Evolutionary conservation across 177 flowering plant genomes (phyloP), one percentile per base, ranked within the genome.

Genomic region (Vitis hybrid): DNA sequence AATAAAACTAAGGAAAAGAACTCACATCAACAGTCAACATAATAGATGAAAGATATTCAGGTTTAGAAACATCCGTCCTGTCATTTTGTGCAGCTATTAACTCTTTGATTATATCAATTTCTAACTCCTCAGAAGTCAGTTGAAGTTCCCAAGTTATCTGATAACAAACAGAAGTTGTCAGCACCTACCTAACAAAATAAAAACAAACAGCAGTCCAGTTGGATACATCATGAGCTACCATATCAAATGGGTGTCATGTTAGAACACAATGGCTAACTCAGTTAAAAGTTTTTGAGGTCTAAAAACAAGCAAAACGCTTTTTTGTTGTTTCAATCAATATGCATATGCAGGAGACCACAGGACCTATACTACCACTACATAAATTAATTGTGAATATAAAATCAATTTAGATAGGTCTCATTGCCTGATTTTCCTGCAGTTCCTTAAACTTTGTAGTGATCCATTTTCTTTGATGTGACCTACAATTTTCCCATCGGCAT

Each of bases 121-220:
- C 50, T 12, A 64, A 70, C 76, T 81, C 84, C 16, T 59, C 69
- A 9, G 60, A 50, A 39, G 76, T 69, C 11, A 70, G 68, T 50
- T 72, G 53, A 57, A 81, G 84, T 60, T 69, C 29, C 84, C 76
- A 81, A 29, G 26, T 66, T 63, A 81, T 77, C 84, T 81, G 66
- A 67, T 10, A 60, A 31, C 10, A 51, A 72, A 2, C 7, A 60
- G 19, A 39, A 49, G 10, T 15, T 60, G 66, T 60, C 18, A 62
- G 58, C 55, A 63, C 55, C 50, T 16, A 45, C 57, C 31, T 4
- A 3, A 45, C 61, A 51, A 8, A 29, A 39, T 7, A 3, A 31
- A 11, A 63, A 53, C 18, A 29, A 33, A 16, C 48, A 39, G 8
- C 48, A 58, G 9, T 19, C 13, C 11, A 48, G n/a, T 26, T 18